Evolutionary conservation across 2,329 filamentous ascomycete genomes (phyloP), one percentile per base, ranked within the genome.

Genomic region (Dothidotthia symphoricarpi): DNA sequence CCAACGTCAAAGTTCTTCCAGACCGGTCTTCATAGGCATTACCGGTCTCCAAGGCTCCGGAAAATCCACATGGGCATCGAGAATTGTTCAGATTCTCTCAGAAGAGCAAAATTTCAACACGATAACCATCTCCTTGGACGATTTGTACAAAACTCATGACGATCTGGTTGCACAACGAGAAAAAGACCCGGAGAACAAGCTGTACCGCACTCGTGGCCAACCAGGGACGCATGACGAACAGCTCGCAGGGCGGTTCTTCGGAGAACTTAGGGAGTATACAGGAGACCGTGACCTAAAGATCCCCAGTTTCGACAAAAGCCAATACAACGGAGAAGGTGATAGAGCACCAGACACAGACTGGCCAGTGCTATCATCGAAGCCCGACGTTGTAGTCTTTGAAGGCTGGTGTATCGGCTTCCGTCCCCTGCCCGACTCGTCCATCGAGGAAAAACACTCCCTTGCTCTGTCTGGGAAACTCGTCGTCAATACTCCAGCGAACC

Each of bases 21-120:
- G 76, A 14, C 88, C 89, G 17, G 86, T 95, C 66, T 81, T 95
- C 63, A 76, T 96, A 47, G 91, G 89, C 31, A 77, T 97, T 56
- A 95, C 94, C 56, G 91, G 90, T 44, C 81, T 95, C 17, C 91
- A 96, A 69, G 91, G 91, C 44, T 85, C 87, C 25, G 91, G 91
- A 52, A 96, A 97, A 72, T 94, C 90, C 3, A 94, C 90, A 10
- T 77, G 95, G 56, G 89, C 80, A 63, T 61, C 73, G 37, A 53
- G 40, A 24, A 53, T 66, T 19, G 61, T 66, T 7, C 34, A 53
- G 4, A 39, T 61, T 7, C 47, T 66, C 4, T 40, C 51, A 3
- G 36, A 47, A 12, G 42, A 54, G 8, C 44, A 65, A 14, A 32
- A 51, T n/a, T 43, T 66, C 2, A 27, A 47, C 19, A 49, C 56